These are phyloP conservation scores for Crucibulum laeve DNA, from an alignment of 768 basidiomycete genomes.

Conservation along the genomic window DNA sequence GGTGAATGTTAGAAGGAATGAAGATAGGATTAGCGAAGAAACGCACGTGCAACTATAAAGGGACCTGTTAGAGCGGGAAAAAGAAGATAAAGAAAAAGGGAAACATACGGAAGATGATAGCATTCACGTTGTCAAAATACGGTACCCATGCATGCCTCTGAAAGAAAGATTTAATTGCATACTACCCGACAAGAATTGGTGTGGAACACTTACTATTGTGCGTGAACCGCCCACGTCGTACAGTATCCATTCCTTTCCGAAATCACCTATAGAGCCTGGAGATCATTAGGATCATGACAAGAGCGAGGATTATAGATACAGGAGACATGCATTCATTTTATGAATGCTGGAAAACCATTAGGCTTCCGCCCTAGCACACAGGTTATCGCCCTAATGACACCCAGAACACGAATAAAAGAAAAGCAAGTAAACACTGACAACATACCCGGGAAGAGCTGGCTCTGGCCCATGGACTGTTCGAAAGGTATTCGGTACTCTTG, in stretches of 20 bases:
- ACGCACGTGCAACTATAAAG: conserved; percentile 48
- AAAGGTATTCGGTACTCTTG: conserved; percentile 62
- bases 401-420: no score
- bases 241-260: conserved; percentile 54
- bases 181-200: not conserved
- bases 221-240: conserved; percentile 70
- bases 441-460: not conserved
- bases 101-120: conserved; percentile 69
- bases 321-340: not conserved
- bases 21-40: conserved; percentile 19
- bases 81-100: conserved; percentile 22
- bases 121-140: conserved; percentile 66
- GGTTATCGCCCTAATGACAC: no score
- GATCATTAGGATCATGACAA: conserved; percentile 9
- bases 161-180: not conserved
- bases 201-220: conserved; percentile 34
- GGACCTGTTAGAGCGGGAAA: conserved; percentile 12
- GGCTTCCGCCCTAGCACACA: no score
- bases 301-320: not conserved
- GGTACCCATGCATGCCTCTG: conserved; percentile 71
- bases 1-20: not conserved
- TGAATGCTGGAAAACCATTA: no score
- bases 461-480: conserved; percentile 32
- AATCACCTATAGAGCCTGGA: conserved; percentile 18
- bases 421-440: no score